Evolutionary conservation across 257 asterid genomes (phyloP), one percentile per base, ranked within the genome.

Genomic region (Ligustrum vulgare): DNA sequence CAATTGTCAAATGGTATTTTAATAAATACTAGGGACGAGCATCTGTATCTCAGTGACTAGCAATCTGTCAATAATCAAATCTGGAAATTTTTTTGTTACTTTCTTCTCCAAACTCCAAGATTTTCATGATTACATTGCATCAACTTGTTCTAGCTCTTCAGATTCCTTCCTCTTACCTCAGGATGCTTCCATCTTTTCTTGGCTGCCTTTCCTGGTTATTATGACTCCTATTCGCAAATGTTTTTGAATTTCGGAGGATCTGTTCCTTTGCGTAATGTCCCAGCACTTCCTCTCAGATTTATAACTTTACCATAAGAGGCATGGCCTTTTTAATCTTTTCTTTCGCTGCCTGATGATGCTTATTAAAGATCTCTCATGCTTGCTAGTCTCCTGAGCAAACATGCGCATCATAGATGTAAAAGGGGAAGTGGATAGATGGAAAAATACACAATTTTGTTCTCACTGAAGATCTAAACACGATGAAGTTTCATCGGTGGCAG

Each of bases 171-270:
- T 22, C 31, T 60, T 4, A 5, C 32, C 8, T 73, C 45, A 34
- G 31, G 22, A 33, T 47, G 73, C 31, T 47, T 54, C 79, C 74
- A 12, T 33, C 66, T 39, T 78, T 66, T 28, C 32, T 70, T 68
- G 60, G 41, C 65, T 28, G 37, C 34, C 49, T 47, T 33, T 58
- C 70, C 43, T 56, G 49, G 56, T 69, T 11, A 62, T 67, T 39
- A 71, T 56, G 43, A n/a, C 31, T 75, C 16, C 43, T 12, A 31
- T 36, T 18, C 47, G 33, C 23, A 31, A 3, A 18, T 54, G 22
- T 6, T 70, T 63, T 69, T 65, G 3, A 49, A 45, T 65, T 77
- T 77, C 34, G 25, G 39, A 68, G 41, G 47, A 66, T 35, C 33
- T 72, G 35, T 66, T 63, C 16, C 56, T 33, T 39, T 5, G 43